Evolutionary conservation across 306 rosid genomes (phyloP).

Genomic region (Rosa lucieae): DNA sequence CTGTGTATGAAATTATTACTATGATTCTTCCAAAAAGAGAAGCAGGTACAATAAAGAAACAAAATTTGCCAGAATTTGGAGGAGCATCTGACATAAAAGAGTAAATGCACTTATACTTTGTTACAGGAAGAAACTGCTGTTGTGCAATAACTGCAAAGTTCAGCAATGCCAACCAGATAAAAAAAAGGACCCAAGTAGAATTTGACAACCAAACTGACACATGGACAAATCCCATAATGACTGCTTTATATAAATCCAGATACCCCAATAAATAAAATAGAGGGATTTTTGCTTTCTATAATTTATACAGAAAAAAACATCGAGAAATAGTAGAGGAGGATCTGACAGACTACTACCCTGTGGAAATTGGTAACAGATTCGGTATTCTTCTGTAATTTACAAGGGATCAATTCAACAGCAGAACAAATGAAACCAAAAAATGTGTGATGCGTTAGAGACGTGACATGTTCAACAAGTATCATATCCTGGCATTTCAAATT

Average conservation of each 20-base stretch:
- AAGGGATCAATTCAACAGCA: slow-evolving; percentile 11
- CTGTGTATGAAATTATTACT: not conserved
- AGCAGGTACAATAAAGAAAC: not conserved
- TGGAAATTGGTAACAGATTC: slow-evolving; percentile 15
- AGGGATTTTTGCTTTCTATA: slow-evolving; percentile 13
- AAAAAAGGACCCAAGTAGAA: not conserved
- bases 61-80: slow-evolving; percentile 5
- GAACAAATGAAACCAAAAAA: slow-evolving; percentile 11
- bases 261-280: not conserved
- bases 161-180: slow-evolving; percentile 12
- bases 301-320: slow-evolving; percentile 24
- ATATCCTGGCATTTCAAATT: slow-evolving; percentile 83
- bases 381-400: slow-evolving; percentile 29
- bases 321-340: not conserved
- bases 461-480: slow-evolving; percentile 36
- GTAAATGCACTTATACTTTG: slow-evolving; percentile 10
- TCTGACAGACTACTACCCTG: slow-evolving; percentile 6
- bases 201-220: slow-evolving; percentile 20
- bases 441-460: slow-evolving; percentile 12
- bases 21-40: not conserved
- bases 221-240: slow-evolving; percentile 13
- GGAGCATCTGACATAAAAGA: slow-evolving; percentile 5
- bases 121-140: slow-evolving; percentile 4
- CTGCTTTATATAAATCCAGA: slow-evolving; percentile 25
- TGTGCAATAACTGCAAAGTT: slow-evolving; percentile 10